Base-by-base conservation (phyloP, 768 basidiomycete species). In the Xerocomellus amylosporus region DNA sequence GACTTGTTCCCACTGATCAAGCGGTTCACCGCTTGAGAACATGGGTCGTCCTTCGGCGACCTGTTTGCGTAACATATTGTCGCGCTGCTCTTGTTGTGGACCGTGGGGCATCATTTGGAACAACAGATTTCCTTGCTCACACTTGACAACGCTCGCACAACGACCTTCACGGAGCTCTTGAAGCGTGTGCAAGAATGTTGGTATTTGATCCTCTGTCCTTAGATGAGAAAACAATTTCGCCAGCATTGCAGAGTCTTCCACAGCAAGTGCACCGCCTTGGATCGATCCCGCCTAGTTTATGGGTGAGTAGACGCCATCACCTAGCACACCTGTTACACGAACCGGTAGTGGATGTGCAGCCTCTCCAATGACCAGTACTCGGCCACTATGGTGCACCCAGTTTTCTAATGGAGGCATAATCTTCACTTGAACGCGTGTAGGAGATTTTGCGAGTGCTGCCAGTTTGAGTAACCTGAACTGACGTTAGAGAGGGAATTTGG, bases 161-260 rank as follows among this genome's bases (percentile, higher is more conserved):
- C 83, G 77, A 8, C 73, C 71, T 61, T 81, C 76, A 39, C 84
- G 74, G 50, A 85, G 72, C 53, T 86, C 84, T 63, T 85, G 81
- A 62, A 81, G 79, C 10, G 81, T 84, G 30, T 73, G 66, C 50
- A 85, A 68, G 45, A 86, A 68, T 14, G 74, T 74, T 1, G 78
- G 70, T 34, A 86, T 71, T 59, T 86, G 80, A 5, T 76, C 73
- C 44, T 68, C 66, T 37, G 71, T 61, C 42, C 73, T 71, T 4
- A 86, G 72, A 46, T 78, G 76, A 19, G 80, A 76, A 63, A 87
- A 85, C n/a, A 86, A 75, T 45, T 73, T 77, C 19, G 79, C 83
- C 17, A 86, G 67, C 5, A 80, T 78, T 51, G 82, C 81, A 0
- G 84, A 83, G 58, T 87, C 86, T 68, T 88, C 86, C 20, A 86